phyloP scores from a whole-genome alignment of 179 eudicot genomes.

The Beta lomatogona region DNA sequence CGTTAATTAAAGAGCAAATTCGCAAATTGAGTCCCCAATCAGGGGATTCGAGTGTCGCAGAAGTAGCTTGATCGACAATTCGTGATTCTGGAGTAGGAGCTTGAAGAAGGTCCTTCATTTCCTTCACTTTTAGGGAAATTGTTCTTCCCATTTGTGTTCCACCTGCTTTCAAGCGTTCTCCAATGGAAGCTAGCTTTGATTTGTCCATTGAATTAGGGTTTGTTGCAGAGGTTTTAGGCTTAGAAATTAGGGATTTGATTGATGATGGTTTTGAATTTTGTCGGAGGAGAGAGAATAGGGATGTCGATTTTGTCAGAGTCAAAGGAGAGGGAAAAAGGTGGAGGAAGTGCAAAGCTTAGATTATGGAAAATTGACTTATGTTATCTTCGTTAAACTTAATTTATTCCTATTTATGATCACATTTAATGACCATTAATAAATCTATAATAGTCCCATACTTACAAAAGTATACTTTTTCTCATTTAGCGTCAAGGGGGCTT shows the following conservation, averaged over 20 bases:
- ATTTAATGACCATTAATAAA: too few relatives aligned
- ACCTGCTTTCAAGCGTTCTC: slow-evolving; percentile 68
- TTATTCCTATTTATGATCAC: too few relatives aligned
- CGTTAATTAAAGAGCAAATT: slow-evolving; percentile 66
- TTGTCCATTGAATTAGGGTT: slow-evolving; percentile 38
- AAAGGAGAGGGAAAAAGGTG: neutral
- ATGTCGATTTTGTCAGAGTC: neutral
- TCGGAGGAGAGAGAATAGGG: too few relatives aligned
- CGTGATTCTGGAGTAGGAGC: slow-evolving; percentile 79
- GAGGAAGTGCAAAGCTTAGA: too few relatives aligned
- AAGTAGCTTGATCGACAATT: slow-evolving; percentile 86
- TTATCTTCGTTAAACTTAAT: too few relatives aligned
- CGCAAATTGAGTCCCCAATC: slow-evolving; percentile 87
- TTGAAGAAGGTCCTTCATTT: slow-evolving; percentile 68
- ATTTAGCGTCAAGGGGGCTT: too few relatives aligned
- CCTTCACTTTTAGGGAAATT: slow-evolving; percentile 49
- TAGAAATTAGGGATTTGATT: slow-evolving; percentile 7
- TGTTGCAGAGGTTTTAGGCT: neutral
- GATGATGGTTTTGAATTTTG: neutral
- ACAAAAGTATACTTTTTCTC: too few relatives aligned
- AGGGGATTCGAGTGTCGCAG: slow-evolving; percentile 55
- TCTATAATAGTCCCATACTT: too few relatives aligned
- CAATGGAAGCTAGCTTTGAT: slow-evolving; percentile 65
- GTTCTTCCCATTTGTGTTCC: slow-evolving; percentile 67
- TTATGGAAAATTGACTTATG: too few relatives aligned